phyloP scores from a whole-genome alignment of 2,329 filamentous ascomycete genomes.

The Chalaropsis ovoidea region DNA sequence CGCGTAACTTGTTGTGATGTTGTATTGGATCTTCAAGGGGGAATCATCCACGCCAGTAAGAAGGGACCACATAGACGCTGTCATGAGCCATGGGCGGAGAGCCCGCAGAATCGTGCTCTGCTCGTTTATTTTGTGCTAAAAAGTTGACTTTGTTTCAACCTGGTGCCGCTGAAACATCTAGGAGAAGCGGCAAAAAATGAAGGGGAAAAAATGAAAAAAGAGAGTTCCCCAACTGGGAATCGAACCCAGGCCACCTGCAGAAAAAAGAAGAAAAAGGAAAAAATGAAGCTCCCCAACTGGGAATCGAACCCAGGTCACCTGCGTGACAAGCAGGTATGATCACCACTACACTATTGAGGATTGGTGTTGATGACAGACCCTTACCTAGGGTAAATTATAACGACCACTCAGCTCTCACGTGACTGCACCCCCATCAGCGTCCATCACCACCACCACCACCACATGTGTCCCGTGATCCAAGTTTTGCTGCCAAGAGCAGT shows the following conservation, averaged over 20 bases:
- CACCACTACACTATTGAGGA: conserved; percentile 19
- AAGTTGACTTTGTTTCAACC: neutral
- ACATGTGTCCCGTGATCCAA: no score
- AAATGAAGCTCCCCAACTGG: conserved; percentile 10
- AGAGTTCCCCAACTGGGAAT: conserved; percentile 16
- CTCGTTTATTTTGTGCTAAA: no score
- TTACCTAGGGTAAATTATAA: neutral
- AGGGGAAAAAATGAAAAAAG: neutral
- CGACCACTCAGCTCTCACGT: neutral
- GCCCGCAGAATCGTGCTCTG: no score
- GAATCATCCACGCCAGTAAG: neutral
- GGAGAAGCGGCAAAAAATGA: neutral
- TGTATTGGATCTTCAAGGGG: neutral
- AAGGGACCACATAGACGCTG: neutral
- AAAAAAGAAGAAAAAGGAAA: neutral
- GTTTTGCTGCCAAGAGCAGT: no score
- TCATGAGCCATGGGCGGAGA: no score
- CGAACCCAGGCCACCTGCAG: conserved; percentile 18
- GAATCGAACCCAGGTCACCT: conserved; percentile 20
- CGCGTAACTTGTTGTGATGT: conserved; percentile 8
- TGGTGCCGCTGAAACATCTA: neutral
- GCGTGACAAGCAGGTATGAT: conserved; percentile 19
- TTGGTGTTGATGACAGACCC: neutral
- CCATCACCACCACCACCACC: no score
- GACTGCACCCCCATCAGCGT: neutral